Evolutionary conservation across 192 early-diverging fungal genomes (phyloP).

Genomic region (Gamsiella multidivaricata): DNA sequence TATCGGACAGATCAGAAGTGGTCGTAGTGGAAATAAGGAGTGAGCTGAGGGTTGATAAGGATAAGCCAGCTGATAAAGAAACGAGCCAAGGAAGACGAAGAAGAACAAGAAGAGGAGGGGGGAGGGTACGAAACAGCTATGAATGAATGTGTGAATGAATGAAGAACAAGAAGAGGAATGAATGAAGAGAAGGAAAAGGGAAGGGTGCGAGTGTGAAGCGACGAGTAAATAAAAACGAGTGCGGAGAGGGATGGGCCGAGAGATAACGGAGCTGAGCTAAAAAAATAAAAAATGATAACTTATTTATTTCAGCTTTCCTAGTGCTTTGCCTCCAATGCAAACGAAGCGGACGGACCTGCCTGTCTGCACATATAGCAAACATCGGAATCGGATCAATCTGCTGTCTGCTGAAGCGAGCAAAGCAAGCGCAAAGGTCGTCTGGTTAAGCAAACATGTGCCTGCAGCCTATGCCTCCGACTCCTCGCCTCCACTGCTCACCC

Average conservation of each 20-base stretch:
- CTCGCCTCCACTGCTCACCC: no score
- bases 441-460: no score
- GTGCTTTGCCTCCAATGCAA: no score
- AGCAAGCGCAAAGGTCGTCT: no score
- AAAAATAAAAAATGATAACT: not conserved
- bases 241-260: not conserved
- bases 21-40: not conserved
- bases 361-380: no score
- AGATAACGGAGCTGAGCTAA: not conserved
- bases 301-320: no score
- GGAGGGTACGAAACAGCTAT: not conserved
- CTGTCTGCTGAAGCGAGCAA: no score
- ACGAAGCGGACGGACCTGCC: no score
- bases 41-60: not conserved
- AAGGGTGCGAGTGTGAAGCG: not conserved
- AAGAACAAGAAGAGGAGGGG: not conserved
- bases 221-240: not conserved
- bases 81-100: not conserved
- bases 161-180: conserved; percentile 8
- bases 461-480: no score
- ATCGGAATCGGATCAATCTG: no score
- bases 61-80: not conserved
- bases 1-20: no score
- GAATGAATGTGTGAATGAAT: conserved; percentile 9
- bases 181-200: not conserved